Percentiles rank a stretch among this genome's conserved stretches.
phyloP scores from a whole-genome alignment of 371 early-diverging fungal genomes.

The Catenaria anguillulae region DNA sequence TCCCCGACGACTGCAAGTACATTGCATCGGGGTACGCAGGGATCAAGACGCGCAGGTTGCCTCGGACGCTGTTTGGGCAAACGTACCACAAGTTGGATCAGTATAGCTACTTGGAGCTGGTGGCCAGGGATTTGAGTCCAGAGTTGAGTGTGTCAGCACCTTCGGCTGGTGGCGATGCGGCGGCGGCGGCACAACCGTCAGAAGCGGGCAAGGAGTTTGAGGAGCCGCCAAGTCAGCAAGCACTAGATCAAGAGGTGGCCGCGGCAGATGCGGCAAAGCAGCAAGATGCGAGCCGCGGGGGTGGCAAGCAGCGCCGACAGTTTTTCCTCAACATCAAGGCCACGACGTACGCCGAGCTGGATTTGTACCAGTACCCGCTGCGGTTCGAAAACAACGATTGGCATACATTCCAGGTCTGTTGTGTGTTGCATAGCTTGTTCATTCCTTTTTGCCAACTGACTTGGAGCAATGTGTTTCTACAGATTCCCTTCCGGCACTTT shows the following conservation, averaged over 20 bases:
- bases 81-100: not conserved
- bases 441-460: too few relatives aligned
- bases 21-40: not conserved
- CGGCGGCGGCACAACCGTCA: too few relatives aligned
- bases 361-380: slow-evolving; percentile 6
- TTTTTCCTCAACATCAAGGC: slow-evolving; percentile 7
- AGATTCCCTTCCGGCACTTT: slow-evolving; percentile 1
- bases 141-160: too few relatives aligned
- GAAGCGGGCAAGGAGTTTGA: not conserved
- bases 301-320: not conserved
- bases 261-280: not conserved
- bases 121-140: not conserved
- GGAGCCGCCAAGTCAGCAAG: too few relatives aligned
- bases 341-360: slow-evolving; percentile 4
- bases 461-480: not conserved
- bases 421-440: too few relatives aligned
- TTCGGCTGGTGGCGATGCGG: too few relatives aligned
- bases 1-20: not conserved
- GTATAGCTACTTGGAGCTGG: not conserved
- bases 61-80: not conserved
- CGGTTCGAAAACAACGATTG: not conserved
- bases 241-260: not conserved
- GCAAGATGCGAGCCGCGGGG: too few relatives aligned
- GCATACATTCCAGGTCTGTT: slow-evolving; percentile 4
- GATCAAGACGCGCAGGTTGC: not conserved